Percentiles rank a stretch among this genome's conserved stretches.
These are phyloP conservation scores for Aspergillus bridgeri DNA, from an alignment of 495 filamentous ascomycete species.

Conservation along the genomic window DNA sequence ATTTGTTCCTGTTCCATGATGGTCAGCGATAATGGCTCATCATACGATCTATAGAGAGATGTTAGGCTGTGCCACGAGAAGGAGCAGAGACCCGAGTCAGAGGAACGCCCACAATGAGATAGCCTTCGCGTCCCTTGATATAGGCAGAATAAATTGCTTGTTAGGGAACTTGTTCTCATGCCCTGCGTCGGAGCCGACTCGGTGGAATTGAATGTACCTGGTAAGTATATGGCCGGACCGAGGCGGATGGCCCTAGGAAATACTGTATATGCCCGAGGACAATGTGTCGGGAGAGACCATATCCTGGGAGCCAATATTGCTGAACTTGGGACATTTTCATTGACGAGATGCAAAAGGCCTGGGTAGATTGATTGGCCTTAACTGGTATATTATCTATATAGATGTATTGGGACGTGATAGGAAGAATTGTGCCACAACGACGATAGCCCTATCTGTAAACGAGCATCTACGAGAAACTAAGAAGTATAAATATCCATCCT, in stretches of 20 bases:
- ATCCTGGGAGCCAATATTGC: constrained; percentile 54
- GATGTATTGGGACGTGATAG: neutral
- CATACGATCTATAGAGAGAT: neutral
- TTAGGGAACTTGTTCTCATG: constrained; percentile 10
- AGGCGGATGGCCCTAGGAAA: constrained; percentile 49
- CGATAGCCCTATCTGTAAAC: constrained; percentile 11
- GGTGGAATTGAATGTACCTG: constrained; percentile 36
- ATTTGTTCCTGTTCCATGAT: constrained; percentile 44
- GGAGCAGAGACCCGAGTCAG: constrained; percentile 46
- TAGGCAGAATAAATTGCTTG: constrained; percentile 16
- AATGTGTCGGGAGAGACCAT: constrained; percentile 50
- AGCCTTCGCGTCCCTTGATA: constrained; percentile 50
- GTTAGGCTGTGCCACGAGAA: neutral
- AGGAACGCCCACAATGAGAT: constrained; percentile 48
- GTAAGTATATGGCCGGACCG: constrained; percentile 50
- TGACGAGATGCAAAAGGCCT: neutral
- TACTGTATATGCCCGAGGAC: constrained; percentile 52
- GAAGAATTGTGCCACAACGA: neutral
- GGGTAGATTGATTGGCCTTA: neutral
- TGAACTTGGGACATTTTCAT: constrained; percentile 36
- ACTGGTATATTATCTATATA: constrained; percentile 2
- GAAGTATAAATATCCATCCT: constrained; percentile 16
- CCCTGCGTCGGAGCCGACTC: constrained; percentile 1
- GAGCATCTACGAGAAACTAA: constrained; percentile 13
- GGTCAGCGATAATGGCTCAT: constrained; percentile 4